Conservation (phyloP, 169 alveolate species). For the Plasmodium cynomolgi region DNA sequence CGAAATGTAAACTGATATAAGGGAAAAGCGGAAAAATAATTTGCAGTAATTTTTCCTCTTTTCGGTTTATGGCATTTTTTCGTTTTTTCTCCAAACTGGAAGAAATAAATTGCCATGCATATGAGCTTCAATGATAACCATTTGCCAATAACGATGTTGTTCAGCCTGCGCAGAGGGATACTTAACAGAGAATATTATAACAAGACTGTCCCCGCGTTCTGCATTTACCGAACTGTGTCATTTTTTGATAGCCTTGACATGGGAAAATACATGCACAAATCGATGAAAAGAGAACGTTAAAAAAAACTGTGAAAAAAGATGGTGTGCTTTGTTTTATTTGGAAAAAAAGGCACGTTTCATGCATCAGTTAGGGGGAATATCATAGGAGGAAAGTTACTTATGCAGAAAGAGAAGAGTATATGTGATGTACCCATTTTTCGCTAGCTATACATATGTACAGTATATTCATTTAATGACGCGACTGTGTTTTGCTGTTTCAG, state of each 20-base stretch:
- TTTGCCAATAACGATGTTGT: background rate
- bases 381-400: background rate
- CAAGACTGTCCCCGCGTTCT: background rate
- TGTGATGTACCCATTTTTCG: background rate
- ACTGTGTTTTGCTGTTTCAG: no score
- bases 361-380: background rate
- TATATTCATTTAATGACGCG: background rate
- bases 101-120: background rate
- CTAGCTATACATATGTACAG: background rate
- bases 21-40: background rate
- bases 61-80: background rate
- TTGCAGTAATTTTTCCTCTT: background rate
- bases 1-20: background rate
- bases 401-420: background rate
- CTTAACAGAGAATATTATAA: background rate
- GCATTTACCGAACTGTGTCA: background rate
- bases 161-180: background rate
- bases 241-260: background rate
- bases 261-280: background rate
- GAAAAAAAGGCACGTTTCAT: background rate
- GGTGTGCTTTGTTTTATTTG: background rate
- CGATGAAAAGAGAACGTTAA: background rate
- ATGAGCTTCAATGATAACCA: background rate
- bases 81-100: background rate
- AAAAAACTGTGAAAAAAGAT: background rate